Evolutionary conservation across 768 basidiomycete genomes (phyloP).

Genomic region (Macrolepiota fuliginosa): DNA sequence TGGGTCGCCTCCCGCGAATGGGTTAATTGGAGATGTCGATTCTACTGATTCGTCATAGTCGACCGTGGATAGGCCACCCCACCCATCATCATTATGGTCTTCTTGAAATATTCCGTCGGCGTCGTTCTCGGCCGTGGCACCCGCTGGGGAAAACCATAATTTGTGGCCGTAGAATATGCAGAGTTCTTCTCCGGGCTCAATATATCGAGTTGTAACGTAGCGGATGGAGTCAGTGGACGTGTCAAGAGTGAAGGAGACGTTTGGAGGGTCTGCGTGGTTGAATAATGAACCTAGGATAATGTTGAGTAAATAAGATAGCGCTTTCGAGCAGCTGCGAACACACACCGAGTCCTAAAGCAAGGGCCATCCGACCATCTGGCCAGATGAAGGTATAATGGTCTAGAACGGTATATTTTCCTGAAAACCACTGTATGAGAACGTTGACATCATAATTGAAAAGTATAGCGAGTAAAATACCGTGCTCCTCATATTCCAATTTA

Average conservation of each 20-base stretch:
- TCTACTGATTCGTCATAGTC: conserved; percentile 17
- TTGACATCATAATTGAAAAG: neutral
- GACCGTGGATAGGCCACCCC: conserved; percentile 39
- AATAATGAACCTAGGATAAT: conserved; percentile 66
- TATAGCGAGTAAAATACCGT: conserved; percentile 37
- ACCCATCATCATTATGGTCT: conserved; percentile 37
- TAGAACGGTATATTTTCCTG: conserved; percentile 54
- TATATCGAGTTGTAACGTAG: conserved; percentile 52
- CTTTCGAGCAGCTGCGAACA: neutral
- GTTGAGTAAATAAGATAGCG: neutral
- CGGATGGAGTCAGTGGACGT: conserved; percentile 52
- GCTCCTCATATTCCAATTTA: conserved; percentile 63
- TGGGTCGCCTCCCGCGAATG: conserved; percentile 34
- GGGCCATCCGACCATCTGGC: conserved; percentile 70
- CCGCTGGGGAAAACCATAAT: conserved; percentile 57
- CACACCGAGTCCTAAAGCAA: conserved; percentile 76
- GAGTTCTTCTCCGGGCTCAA: conserved; percentile 67
- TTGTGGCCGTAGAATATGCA: conserved; percentile 76
- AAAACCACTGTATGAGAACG: neutral
- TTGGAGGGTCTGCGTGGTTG: conserved; percentile 71
- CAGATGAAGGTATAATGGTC: conserved; percentile 80
- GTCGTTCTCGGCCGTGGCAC: neutral
- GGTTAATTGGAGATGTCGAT: conserved; percentile 16
- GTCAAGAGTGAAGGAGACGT: conserved; percentile 66
- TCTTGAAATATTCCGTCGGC: conserved; percentile 9